These are phyloP conservation scores for Ophiostoma australiae DNA, from an alignment of 2,329 filamentous ascomycete species.

Conservation along the genomic window DNA sequence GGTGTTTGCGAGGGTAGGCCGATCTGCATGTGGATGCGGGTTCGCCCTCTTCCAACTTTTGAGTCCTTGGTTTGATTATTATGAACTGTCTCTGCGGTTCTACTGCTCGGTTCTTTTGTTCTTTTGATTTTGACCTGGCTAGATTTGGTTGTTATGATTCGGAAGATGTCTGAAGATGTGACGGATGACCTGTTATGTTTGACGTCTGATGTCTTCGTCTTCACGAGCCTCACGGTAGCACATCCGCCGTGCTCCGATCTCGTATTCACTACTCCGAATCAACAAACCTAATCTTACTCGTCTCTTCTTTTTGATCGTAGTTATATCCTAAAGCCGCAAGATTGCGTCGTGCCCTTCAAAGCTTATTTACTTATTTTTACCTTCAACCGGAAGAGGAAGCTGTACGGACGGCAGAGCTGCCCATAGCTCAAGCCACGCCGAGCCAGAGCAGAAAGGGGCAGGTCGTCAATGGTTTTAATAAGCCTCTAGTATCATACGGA, in stretches of 20 bases:
- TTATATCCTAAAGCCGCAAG: background rate
- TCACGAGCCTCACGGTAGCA: background rate
- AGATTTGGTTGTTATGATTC: background rate
- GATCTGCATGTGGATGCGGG: slow-evolving; percentile 6
- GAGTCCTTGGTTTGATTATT: background rate
- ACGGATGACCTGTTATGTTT: background rate
- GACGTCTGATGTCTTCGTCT: background rate
- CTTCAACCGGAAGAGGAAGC: background rate
- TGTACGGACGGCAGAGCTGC: background rate
- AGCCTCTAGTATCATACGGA: too few relatives aligned
- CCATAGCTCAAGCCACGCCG: background rate
- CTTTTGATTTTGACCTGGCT: background rate
- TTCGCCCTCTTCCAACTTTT: slow-evolving; percentile 9
- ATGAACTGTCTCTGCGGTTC: background rate
- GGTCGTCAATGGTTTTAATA: background rate
- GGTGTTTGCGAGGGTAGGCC: background rate
- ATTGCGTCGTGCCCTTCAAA: background rate
- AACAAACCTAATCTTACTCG: background rate
- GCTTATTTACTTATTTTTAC: background rate
- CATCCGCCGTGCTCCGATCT: background rate
- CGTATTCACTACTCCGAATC: background rate
- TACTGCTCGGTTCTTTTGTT: background rate
- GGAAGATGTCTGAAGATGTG: background rate
- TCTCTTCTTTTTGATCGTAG: too few relatives aligned
- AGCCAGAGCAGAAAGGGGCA: slow-evolving; percentile 3